phyloP scores from a whole-genome alignment of 2,329 filamentous ascomycete species.

The Colletotrichum incanum region DNA sequence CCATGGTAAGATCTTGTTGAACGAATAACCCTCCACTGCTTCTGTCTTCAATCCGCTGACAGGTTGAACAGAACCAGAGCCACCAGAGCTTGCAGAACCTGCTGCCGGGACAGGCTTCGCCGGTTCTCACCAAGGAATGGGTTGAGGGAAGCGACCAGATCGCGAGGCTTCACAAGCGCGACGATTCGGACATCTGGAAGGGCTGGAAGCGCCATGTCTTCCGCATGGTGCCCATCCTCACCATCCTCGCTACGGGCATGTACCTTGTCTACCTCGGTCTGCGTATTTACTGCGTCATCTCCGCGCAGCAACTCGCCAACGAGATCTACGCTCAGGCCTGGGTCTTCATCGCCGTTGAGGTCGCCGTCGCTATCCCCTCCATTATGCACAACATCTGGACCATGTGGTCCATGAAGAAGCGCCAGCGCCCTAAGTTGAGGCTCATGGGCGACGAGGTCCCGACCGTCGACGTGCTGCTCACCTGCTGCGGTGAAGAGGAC shows the following conservation, averaged over 20 bases:
- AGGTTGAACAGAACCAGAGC: conserved; percentile 57
- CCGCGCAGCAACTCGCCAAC: conserved; percentile 60
- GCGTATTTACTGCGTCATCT: conserved; percentile 68
- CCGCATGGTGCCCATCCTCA: conserved; percentile 56
- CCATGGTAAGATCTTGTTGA: conserved; percentile 45
- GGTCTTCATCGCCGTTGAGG: conserved; percentile 71
- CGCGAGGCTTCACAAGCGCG: conserved; percentile 59
- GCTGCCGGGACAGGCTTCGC: conserved; percentile 52
- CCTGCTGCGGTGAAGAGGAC: conserved; percentile 71
- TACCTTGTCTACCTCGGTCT: conserved; percentile 66
- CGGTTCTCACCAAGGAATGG: conserved; percentile 52
- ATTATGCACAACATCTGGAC: conserved; percentile 73
- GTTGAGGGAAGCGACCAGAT: conserved; percentile 54
- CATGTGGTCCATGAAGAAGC: conserved; percentile 70
- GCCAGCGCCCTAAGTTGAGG: conserved; percentile 67
- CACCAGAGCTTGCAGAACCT: conserved; percentile 59
- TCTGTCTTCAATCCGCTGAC: conserved; percentile 8
- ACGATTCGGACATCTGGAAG: conserved; percentile 61
- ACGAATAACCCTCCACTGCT: no score
- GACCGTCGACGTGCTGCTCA: conserved; percentile 71
- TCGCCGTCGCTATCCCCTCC: conserved; percentile 67
- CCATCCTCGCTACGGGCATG: conserved; percentile 58
- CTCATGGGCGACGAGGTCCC: conserved; percentile 64
- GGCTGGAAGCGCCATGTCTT: conserved; percentile 61
- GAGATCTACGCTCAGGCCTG: conserved; percentile 66